Percentiles rank a stretch among this genome's conserved stretches.
These are phyloP conservation scores for Epichloe bromicola DNA, from an alignment of 2,329 filamentous ascomycete species.

Conservation along the genomic window DNA sequence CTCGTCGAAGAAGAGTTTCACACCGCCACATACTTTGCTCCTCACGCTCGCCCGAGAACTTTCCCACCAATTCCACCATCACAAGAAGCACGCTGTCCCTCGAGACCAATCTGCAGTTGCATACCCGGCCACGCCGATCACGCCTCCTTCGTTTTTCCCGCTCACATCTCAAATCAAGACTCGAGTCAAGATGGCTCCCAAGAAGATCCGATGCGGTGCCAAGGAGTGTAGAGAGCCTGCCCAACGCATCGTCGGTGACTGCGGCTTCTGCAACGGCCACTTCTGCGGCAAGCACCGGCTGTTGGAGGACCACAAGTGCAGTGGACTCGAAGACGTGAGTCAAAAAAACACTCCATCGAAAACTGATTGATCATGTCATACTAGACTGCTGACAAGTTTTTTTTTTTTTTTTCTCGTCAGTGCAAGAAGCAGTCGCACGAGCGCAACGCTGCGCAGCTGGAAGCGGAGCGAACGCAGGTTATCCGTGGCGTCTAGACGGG, in stretches of 20 bases:
- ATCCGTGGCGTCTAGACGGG: slow-evolving; percentile 68
- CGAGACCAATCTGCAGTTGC: background rate
- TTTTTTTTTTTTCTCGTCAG: slow-evolving; percentile 30
- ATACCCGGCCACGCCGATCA: background rate
- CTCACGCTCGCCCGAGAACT: background rate
- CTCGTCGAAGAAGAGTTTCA: background rate
- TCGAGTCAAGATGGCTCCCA: slow-evolving; percentile 44
- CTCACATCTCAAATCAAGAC: background rate
- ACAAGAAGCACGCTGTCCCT: background rate
- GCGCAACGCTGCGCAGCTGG: slow-evolving; percentile 82
- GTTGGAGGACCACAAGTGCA: slow-evolving; percentile 88
- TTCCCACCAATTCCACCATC: background rate
- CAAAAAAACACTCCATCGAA: background rate
- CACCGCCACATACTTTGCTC: background rate
- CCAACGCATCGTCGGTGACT: slow-evolving; percentile 91
- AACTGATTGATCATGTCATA: background rate
- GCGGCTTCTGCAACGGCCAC: slow-evolving; percentile 84
- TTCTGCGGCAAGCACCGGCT: slow-evolving; percentile 93
- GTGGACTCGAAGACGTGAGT: slow-evolving; percentile 74
- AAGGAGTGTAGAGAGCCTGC: slow-evolving; percentile 80
- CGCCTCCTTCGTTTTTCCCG: background rate
- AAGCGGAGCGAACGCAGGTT: slow-evolving; percentile 83
- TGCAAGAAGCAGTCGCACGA: slow-evolving; percentile 97
- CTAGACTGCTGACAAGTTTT: slow-evolving; percentile 6
- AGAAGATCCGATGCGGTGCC: slow-evolving; percentile 75